Base-by-base conservation (phyloP, 2,329 filamentous ascomycete species). In the Venturia carpophila region DNA sequence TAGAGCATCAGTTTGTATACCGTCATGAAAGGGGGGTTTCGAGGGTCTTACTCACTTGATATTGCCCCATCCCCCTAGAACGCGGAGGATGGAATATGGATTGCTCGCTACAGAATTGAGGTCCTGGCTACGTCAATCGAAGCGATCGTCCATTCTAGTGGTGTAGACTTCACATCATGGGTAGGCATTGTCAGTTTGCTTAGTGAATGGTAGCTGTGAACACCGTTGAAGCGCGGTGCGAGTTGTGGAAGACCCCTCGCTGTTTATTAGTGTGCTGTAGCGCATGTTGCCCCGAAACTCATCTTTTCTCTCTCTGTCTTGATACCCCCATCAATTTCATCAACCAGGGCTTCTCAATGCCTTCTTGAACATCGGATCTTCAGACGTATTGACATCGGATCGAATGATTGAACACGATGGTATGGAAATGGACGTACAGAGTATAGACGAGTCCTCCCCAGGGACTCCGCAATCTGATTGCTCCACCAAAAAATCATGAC, bases 401-500 rank as follows among this genome's bases (percentile, higher is more conserved):
- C 30, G 6, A 6, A 3, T 3, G 30, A 34, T 34, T 34, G 30
- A 34, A 34, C 6, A 6, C 30, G 30, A 34, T 34, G 30, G 6
- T 34, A 34, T 34, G 30, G 30, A 34, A 34, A 34, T 34, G 3
- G 30, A 34, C 30, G 30, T 6, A 34, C 30, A 34, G 30, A 34
- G 30, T 34, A 3, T 34, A 34, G 30, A 34, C 3, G 6, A 34
- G 30, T 6, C 30, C 30, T 47, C n/a, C 9, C 45, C 19, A 9
- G n/a, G n/a, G 21, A 24, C 7, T 47, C n/a, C 47, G 47, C 24
- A 10, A 21, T 49, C 21, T n/a, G n/a, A 27, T 49, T 15, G 21
- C 41, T 64, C 30, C 52, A 62, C 64, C 65, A 64, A 24, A 43
- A 64, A 55, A n/a, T 55, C 55, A 64, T 66, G 61, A 56, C 60